These are phyloP conservation scores for Salisapilia sapeloensis DNA, from an alignment of 352 stramenopile species.

Conservation along the genomic window DNA sequence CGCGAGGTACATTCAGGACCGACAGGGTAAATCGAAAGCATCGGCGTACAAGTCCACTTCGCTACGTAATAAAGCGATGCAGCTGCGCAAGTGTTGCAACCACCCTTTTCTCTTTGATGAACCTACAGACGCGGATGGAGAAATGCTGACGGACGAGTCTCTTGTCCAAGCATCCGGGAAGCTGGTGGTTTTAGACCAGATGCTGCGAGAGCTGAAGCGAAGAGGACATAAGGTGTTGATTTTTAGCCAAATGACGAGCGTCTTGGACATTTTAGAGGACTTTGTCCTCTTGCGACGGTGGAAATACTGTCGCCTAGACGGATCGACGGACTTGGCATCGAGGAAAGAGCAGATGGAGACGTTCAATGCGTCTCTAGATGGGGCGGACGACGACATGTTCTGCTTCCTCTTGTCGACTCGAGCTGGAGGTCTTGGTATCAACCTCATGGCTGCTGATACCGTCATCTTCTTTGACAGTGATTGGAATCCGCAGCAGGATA, in stretches of 20 bases:
- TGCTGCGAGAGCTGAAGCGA: constrained; percentile 88
- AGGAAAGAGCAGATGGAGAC: constrained; percentile 94
- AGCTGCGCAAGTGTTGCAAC: constrained; percentile 78
- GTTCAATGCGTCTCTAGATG: constrained; percentile 78
- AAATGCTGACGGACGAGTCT: constrained; percentile 61
- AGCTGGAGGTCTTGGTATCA: constrained; percentile 95
- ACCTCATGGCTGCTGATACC: constrained; percentile 92
- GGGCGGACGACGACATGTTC: constrained; percentile 35
- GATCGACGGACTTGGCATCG: constrained; percentile 83
- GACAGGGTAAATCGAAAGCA: constrained; percentile 48
- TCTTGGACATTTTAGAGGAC: constrained; percentile 98
- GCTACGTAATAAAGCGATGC: constrained; percentile 60
- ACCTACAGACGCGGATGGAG: constrained; percentile 26
- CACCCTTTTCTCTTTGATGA: constrained; percentile 83
- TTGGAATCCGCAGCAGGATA: constrained; percentile 98
- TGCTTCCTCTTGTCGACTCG: constrained; percentile 75
- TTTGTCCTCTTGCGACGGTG: constrained; percentile 80
- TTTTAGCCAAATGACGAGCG: constrained; percentile 97
- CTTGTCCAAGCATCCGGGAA: constrained; percentile 93
- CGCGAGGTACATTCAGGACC: constrained; percentile 66
- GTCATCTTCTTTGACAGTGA: constrained; percentile 98
- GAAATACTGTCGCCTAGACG: constrained; percentile 94
- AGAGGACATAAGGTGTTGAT: constrained; percentile 96
- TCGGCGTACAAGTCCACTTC: constrained; percentile 28
- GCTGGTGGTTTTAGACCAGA: constrained; percentile 95